Percentiles rank a stretch among this genome's conserved stretches.
Evolutionary conservation across 108 stramenopile species (phyloP).

Genomic region (Nitzschia putrida): DNA sequence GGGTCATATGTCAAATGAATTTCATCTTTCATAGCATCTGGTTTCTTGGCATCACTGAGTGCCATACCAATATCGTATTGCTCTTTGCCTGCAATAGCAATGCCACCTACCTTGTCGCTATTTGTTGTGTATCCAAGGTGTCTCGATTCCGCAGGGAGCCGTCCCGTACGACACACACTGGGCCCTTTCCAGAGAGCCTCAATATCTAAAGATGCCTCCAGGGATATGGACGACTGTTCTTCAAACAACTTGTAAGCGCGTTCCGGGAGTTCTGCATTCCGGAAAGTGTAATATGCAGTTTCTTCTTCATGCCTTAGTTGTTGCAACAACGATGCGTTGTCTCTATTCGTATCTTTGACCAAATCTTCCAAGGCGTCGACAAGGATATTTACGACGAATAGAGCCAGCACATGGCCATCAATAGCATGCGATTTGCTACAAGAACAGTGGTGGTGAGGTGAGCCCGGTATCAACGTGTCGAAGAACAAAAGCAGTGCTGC

Average conservation of each 20-base stretch:
- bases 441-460: neutral
- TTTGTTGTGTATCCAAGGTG: constrained; percentile 41
- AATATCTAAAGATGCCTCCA: constrained; percentile 12
- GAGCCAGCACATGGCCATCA: constrained; percentile 40
- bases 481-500: neutral
- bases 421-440: constrained; percentile 43
- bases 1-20: constrained; percentile 5
- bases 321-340: neutral
- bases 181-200: constrained; percentile 27
- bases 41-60: neutral
- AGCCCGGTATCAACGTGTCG: neutral
- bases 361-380: constrained; percentile 29
- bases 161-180: constrained; percentile 48
- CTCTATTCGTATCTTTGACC: neutral
- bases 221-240: neutral
- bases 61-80: constrained; percentile 24
- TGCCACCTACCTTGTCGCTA: constrained; percentile 18
- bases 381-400: constrained; percentile 35
- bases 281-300: neutral
- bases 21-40: neutral
- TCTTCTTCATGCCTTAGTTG: neutral
- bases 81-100: constrained; percentile 17
- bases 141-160: constrained; percentile 46
- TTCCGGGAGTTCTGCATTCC: constrained; percentile 1
- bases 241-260: neutral